These are phyloP conservation scores for Alloteropsis semialata DNA, from an alignment of 176 grass and related monocot species.

Conservation along the genomic window DNA sequence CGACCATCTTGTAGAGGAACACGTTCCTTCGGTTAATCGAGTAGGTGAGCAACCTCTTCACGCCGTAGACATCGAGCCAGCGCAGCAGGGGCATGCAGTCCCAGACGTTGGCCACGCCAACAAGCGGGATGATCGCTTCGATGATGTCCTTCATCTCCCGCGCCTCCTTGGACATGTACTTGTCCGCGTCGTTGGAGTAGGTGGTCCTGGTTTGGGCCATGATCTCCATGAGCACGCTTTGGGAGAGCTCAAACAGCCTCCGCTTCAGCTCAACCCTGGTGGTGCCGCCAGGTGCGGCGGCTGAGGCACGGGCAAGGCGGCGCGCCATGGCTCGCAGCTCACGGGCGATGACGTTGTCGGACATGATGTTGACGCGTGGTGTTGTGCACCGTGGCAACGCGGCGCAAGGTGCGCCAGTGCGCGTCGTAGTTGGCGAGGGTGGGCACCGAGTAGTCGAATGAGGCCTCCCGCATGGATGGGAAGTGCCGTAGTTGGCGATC, in stretches of 20 bases:
- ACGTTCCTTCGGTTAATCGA: slow-evolving; percentile 11
- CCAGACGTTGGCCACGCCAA: slow-evolving; percentile 31
- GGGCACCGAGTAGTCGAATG: slow-evolving; percentile 40
- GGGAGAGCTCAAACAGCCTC: slow-evolving; percentile 7
- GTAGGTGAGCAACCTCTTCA: slow-evolving; percentile 3
- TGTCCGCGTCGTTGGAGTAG: neutral
- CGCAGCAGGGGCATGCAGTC: slow-evolving; percentile 56
- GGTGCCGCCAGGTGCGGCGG: neutral
- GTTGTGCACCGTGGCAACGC: slow-evolving; percentile 42
- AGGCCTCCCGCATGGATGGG: slow-evolving; percentile 24
- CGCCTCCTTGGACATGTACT: slow-evolving; percentile 32
- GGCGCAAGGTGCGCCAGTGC: slow-evolving; percentile 55
- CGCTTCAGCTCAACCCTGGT: slow-evolving; percentile 43
- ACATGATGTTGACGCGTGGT: slow-evolving; percentile 28
- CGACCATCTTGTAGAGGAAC: slow-evolving; percentile 42
- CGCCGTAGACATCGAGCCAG: slow-evolving; percentile 39
- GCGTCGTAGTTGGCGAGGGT: slow-evolving; percentile 34
- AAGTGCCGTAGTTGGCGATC: slow-evolving; percentile 61
- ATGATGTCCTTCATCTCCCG: slow-evolving; percentile 28
- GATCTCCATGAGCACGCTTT: slow-evolving; percentile 2
- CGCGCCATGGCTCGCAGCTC: slow-evolving; percentile 28
- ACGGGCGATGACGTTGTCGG: slow-evolving; percentile 15
- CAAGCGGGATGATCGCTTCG: slow-evolving; percentile 19
- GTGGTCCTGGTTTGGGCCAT: slow-evolving; percentile 5
- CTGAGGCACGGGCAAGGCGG: slow-evolving; percentile 9